Conservation (phyloP, 768 basidiomycete genomes). For the Fibroporia radiculosa region DNA sequence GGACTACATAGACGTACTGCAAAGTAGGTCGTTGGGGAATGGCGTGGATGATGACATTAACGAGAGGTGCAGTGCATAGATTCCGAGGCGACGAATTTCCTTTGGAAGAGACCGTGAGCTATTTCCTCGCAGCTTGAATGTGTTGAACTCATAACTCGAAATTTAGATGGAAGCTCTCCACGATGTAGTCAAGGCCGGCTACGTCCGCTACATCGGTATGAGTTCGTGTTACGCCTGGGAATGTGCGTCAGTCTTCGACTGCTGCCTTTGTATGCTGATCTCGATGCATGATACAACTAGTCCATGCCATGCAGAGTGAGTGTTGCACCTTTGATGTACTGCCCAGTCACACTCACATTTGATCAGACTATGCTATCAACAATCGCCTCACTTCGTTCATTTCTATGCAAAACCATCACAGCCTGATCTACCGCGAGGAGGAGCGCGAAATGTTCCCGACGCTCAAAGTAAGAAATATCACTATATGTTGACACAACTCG, state of each 20-base stretch:
- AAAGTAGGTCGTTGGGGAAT: slow-evolving; percentile 26
- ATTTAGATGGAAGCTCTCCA: slow-evolving; percentile 37
- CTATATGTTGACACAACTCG: background rate
- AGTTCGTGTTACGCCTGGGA: slow-evolving; percentile 30
- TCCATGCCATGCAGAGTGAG: slow-evolving; percentile 28
- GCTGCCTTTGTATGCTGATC: no score
- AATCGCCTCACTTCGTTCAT: slow-evolving; percentile 45
- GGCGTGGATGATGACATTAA: background rate
- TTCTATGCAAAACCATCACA: slow-evolving; percentile 59
- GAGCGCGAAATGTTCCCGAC: slow-evolving; percentile 52
- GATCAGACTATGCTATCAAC: slow-evolving; percentile 34
- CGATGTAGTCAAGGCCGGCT: slow-evolving; percentile 38
- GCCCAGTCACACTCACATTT: background rate
- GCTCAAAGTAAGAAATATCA: slow-evolving; percentile 21
- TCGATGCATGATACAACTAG: slow-evolving; percentile 14
- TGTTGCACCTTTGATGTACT: background rate
- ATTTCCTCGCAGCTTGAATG: background rate
- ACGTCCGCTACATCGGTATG: slow-evolving; percentile 34
- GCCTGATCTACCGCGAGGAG: slow-evolving; percentile 51
- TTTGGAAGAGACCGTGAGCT: slow-evolving; percentile 27
- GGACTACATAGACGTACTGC: slow-evolving; percentile 54
- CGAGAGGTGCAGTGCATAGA: slow-evolving; percentile 18
- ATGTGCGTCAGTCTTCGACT: slow-evolving; percentile 16
- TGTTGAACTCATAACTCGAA: no score
- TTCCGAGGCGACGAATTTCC: slow-evolving; percentile 32